phyloP scores from a whole-genome alignment of 768 basidiomycete genomes.

The Lyophyllum decastes region DNA sequence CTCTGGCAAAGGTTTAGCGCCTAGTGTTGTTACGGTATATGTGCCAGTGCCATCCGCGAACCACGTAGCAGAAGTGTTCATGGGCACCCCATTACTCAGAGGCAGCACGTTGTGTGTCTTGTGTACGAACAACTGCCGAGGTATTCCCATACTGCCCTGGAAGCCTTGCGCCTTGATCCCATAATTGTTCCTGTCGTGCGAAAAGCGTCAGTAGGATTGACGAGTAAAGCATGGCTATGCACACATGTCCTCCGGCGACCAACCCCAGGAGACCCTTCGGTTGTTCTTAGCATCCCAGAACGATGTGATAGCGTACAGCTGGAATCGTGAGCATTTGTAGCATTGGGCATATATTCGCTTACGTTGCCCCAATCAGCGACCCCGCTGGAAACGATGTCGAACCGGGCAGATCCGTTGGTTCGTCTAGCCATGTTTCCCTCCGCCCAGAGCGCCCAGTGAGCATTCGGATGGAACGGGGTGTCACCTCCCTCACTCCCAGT shows the following conservation, averaged over 20 bases:
- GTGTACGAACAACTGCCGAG: not conserved
- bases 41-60: not conserved
- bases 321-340: not conserved
- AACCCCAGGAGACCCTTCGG: not conserved
- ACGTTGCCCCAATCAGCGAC: constrained; percentile 1
- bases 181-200: not conserved
- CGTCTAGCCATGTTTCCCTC: not conserved
- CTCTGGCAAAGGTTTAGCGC: not conserved
- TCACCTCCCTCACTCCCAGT: not conserved
- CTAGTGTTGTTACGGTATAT: not conserved
- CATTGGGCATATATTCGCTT: not conserved
- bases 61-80: not conserved
- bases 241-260: constrained; percentile 3
- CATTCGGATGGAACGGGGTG: not conserved
- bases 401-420: constrained; percentile 1
- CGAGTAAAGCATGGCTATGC: not conserved
- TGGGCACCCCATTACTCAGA: not conserved
- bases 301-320: not conserved
- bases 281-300: constrained; percentile 1
- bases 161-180: constrained; percentile 3
- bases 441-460: not conserved
- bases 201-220: not conserved
- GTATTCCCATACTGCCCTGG: not conserved
- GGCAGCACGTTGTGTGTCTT: not conserved
- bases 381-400: not conserved